These are phyloP conservation scores for Cryptococcus sp. DNA, from an alignment of 1,284 basidiomycete species.

Conservation along the genomic window DNA sequence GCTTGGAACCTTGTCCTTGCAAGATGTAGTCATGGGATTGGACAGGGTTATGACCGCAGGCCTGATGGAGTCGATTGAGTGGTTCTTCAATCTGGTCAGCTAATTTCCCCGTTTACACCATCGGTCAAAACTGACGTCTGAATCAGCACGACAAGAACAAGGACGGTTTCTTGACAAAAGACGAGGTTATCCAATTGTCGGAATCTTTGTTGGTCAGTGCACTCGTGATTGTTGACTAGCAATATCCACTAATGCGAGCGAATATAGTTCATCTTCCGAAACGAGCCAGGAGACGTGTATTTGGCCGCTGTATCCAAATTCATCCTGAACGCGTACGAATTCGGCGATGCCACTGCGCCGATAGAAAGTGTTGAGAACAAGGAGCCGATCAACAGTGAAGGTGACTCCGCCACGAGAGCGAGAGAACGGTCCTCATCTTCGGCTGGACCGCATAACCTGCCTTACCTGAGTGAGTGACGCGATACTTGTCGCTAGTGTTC, in stretches of 20 bases:
- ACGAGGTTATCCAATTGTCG: slow-evolving; percentile 87
- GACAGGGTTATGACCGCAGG: slow-evolving; percentile 94
- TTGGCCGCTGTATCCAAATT: slow-evolving; percentile 92
- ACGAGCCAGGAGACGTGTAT: slow-evolving; percentile 95
- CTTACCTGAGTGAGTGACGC: slow-evolving; percentile 65
- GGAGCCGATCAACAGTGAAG: slow-evolving; percentile 51
- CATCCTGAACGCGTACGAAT: slow-evolving; percentile 96
- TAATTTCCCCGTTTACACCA: neutral
- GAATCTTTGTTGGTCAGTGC: slow-evolving; percentile 82
- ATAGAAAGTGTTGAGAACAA: slow-evolving; percentile 55
- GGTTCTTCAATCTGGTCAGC: slow-evolving; percentile 84
- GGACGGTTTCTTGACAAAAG: slow-evolving; percentile 90
- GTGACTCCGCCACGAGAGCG: slow-evolving; percentile 56
- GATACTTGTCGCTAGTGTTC: neutral
- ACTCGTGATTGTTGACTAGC: no score
- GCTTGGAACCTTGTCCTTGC: slow-evolving; percentile 76
- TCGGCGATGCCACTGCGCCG: slow-evolving; percentile 80
- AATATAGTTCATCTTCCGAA: slow-evolving; percentile 90
- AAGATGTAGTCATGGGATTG: slow-evolving; percentile 89
- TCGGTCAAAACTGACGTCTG: slow-evolving; percentile 3
- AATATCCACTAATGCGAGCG: neutral
- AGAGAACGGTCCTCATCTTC: slow-evolving; percentile 55
- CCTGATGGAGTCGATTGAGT: slow-evolving; percentile 96
- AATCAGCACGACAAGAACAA: slow-evolving; percentile 83
- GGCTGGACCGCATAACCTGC: slow-evolving; percentile 63